Evolutionary conservation across 1,284 basidiomycete genomes (phyloP).

Genomic region (Cystobasidium sp.): DNA sequence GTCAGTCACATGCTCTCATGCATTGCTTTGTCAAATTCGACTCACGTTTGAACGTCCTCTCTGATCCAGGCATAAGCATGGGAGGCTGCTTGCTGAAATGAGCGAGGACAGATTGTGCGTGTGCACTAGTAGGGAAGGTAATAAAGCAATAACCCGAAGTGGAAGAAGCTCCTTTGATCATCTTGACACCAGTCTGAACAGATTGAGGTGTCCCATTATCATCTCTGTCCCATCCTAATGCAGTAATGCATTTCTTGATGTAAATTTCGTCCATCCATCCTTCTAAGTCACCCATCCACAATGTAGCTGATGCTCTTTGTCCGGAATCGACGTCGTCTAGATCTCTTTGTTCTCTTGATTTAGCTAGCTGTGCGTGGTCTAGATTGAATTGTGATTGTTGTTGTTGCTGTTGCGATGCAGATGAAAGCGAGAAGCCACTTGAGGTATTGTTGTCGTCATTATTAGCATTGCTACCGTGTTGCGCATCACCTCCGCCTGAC

Average conservation of each 20-base stretch:
- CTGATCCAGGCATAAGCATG: constrained; percentile 64
- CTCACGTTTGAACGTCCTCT: constrained; percentile 53
- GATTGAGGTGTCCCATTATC: constrained; percentile 10
- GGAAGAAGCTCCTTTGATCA: constrained; percentile 67
- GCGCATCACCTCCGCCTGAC: not conserved
- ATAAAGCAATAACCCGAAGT: constrained; percentile 82
- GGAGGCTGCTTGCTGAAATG: constrained; percentile 66
- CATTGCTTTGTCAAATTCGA: not conserved
- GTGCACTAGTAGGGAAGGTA: constrained; percentile 73
- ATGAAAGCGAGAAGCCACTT: not conserved
- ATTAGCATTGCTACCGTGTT: not conserved
- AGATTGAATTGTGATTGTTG: constrained; percentile 40
- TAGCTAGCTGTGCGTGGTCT: constrained; percentile 40
- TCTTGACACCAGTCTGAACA: constrained; percentile 31
- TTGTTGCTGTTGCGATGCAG: constrained; percentile 15
- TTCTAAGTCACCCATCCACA: constrained; percentile 48
- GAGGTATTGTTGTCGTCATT: not conserved
- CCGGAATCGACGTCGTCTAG: constrained; percentile 42
- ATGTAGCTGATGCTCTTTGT: constrained; percentile 39
- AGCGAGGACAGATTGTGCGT: constrained; percentile 71
- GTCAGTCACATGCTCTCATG: not conserved
- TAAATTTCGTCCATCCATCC: constrained; percentile 89
- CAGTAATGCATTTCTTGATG: constrained; percentile 62
- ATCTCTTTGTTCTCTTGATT: constrained; percentile 40
- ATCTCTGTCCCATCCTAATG: constrained; percentile 31